Base-by-base conservation (phyloP, 140 eudicot genomes). In the Cichorium intybus region DNA sequence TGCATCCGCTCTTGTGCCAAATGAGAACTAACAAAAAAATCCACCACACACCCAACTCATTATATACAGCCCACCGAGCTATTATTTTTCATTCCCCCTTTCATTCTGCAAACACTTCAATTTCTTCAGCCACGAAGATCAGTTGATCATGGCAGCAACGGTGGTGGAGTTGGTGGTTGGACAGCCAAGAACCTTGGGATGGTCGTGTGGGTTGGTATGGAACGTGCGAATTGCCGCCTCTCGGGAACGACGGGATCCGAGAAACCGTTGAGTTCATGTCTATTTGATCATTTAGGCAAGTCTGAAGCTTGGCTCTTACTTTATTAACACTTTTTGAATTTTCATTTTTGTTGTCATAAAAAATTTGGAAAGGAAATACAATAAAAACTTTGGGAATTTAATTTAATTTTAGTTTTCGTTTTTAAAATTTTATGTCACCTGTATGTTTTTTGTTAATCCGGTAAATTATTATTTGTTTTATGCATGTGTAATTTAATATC, bases 261-360 rank as follows among this genome's bases (percentile, higher is more conserved):
- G 56, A 49, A 58, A 35, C 45, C 15, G 20, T 67, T 75, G 62
- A 75, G 53, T 75, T 67, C 52, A 37, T 75, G 75, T 75, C 79
- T 75, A 67, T 67, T 74, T 75, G 70, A 67, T 75, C 79, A 66
- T 64, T 75, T 75, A 75, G 79, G 79, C 79, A 75, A 75, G 79
- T 75, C 75, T 75, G 75, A 75, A 66, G 70, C 79, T 75, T 75
- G 79, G 79, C 79, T 75, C 41, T 74, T 73, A 72, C 66, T 72
- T 54, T 17, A 57, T 56, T 56, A 50, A 67, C 70, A 67, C 28
- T 66, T 56, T 74, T 49, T 24, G 7, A 29, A 46, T 29, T 74
- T 74, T 66, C 10, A 21, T 26, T 67, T 75, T 75, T 67, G 39
- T 16, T 59, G 70, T 51, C 39, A 66, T 39, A 37, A 52, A 74